Percentiles rank a stretch among this genome's conserved stretches.
phyloP scores from a whole-genome alignment of 192 early-diverging fungal species.

The Cladochytrium replicatum region DNA sequence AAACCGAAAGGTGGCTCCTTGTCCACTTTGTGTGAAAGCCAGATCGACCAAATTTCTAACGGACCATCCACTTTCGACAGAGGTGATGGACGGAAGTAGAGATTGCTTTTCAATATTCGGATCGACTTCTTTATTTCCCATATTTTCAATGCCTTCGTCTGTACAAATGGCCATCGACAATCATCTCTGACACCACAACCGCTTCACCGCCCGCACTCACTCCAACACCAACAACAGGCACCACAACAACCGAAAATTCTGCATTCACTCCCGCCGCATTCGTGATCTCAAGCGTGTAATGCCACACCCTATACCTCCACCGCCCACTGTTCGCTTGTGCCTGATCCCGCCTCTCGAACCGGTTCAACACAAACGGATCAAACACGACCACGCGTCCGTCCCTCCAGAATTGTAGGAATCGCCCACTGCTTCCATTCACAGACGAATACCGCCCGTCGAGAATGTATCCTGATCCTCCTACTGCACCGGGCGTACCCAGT shows the following conservation, averaged over 20 bases:
- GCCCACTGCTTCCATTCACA: neutral
- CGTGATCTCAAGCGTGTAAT: neutral
- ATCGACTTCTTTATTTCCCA: too few relatives aligned
- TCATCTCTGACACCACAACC: too few relatives aligned
- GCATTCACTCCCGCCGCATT: neutral
- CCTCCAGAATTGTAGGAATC: neutral
- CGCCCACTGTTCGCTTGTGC: neutral
- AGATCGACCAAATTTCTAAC: too few relatives aligned
- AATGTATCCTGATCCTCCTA: neutral
- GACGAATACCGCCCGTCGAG: neutral
- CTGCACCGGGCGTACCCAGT: neutral
- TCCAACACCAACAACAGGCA: neutral
- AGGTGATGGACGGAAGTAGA: too few relatives aligned
- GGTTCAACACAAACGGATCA: neutral
- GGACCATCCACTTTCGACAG: too few relatives aligned
- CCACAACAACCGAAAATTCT: neutral
- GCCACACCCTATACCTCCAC: neutral
- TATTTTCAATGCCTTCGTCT: too few relatives aligned
- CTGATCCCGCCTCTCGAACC: neutral
- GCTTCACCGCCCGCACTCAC: too few relatives aligned
- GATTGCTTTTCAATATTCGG: too few relatives aligned
- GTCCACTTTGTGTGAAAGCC: too few relatives aligned
- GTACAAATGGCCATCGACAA: too few relatives aligned
- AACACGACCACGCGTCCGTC: neutral
- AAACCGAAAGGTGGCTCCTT: too few relatives aligned